These are phyloP conservation scores for Yarrowia hollandica DNA, from an alignment of 805 yeast genomes.

Conservation along the genomic window DNA sequence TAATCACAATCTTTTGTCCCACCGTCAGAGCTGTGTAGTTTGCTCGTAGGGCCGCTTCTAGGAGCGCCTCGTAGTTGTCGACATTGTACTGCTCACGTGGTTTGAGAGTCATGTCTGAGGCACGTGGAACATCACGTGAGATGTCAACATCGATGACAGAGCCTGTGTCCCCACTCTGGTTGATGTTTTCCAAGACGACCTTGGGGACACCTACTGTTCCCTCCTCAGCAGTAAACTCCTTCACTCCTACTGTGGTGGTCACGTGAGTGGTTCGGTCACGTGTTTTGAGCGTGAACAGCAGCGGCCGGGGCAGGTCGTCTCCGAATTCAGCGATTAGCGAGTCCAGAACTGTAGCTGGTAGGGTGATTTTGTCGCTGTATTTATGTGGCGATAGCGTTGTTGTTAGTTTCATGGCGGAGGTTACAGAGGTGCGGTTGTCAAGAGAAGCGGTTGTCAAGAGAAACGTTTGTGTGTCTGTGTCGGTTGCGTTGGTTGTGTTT, in stretches of 20 bases:
- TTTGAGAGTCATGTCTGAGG: constrained; percentile 48
- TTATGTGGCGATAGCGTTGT: not conserved
- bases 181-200: constrained; percentile 41
- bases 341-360: constrained; percentile 39
- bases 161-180: constrained; percentile 33
- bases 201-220: constrained; percentile 44
- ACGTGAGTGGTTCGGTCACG: constrained; percentile 35
- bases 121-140: constrained; percentile 47
- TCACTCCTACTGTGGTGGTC: constrained; percentile 47
- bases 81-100: constrained; percentile 43
- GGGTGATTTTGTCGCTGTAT: constrained; percentile 38
- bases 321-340: constrained; percentile 35
- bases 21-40: constrained; percentile 51
- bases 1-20: constrained; percentile 45
- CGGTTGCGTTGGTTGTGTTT: too few relatives aligned
- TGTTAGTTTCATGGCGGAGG: not conserved
- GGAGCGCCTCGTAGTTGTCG: constrained; percentile 54
- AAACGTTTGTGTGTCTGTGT: too few relatives aligned
- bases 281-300: constrained; percentile 45
- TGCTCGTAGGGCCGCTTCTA: constrained; percentile 53
- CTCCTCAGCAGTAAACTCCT: constrained; percentile 50
- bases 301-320: constrained; percentile 34
- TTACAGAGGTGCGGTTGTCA: too few relatives aligned
- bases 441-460: too few relatives aligned
- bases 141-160: constrained; percentile 37